Conservation (phyloP, 176 grass and related monocot genomes). For the Musa troglodytarum region DNA sequence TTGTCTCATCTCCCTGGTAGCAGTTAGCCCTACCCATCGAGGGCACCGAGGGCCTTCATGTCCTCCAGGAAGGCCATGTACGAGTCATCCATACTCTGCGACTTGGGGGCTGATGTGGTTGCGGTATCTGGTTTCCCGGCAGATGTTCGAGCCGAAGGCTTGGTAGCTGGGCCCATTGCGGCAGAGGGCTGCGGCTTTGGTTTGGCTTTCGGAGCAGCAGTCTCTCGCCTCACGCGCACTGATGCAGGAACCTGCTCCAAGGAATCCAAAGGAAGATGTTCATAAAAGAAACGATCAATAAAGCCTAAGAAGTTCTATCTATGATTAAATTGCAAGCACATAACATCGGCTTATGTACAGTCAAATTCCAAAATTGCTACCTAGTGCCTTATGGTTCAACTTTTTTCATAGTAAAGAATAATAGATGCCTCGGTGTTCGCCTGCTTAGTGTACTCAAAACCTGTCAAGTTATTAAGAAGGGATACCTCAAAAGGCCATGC, state of each 20-base stretch:
- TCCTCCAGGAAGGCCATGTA: slow-evolving; percentile 92
- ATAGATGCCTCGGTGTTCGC: no score
- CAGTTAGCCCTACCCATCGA: slow-evolving; percentile 35
- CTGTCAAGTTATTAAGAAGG: no score
- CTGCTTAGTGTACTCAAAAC: no score
- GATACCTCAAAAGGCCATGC: no score
- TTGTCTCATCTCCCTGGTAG: no score
- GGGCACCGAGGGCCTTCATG: slow-evolving; percentile 59
- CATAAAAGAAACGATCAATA: no score
- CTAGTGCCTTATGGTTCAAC: no score
- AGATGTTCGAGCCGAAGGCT: slow-evolving; percentile 9
- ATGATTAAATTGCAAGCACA: no score
- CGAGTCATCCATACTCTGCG: slow-evolving; percentile 82
- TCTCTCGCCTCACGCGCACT: slow-evolving; percentile 88
- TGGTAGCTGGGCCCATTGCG: slow-evolving; percentile 12
- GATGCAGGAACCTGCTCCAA: slow-evolving; percentile 68
- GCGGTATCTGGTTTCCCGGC: slow-evolving; percentile 33
- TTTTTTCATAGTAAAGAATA: no score
- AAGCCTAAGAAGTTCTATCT: no score
- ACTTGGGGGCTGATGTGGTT: slow-evolving; percentile 34
- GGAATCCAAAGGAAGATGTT: background rate
- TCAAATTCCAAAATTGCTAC: no score
- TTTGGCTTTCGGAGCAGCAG: slow-evolving; percentile 58
- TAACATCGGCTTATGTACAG: no score
- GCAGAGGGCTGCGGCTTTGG: slow-evolving; percentile 44